Evolutionary conservation across 768 basidiomycete genomes (phyloP).

Genomic region (Suillus placidus): DNA sequence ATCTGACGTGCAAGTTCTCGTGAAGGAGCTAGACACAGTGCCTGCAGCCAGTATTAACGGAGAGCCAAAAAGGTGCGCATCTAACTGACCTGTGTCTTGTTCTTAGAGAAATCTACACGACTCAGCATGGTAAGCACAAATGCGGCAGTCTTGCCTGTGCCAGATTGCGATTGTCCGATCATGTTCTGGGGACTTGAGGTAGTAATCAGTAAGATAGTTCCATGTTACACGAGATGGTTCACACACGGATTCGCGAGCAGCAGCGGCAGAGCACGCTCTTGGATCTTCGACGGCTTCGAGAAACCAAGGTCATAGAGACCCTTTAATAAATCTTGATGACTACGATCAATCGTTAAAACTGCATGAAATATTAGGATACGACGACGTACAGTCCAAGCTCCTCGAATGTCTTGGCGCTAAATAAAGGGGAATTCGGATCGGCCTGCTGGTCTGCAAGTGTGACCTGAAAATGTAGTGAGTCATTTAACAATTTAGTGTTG

Average conservation of each 20-base stretch:
- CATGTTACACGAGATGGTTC: background rate
- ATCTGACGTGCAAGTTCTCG: conserved; percentile 97
- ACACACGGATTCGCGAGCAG: conserved; percentile 87
- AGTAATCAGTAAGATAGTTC: conserved; percentile 11
- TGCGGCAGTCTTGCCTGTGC: conserved; percentile 98
- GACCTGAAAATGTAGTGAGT: conserved; percentile 54
- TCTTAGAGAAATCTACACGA: conserved; percentile 80
- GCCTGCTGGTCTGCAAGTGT: conserved; percentile 96
- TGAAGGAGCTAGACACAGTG: conserved; percentile 95
- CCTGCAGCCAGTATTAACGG: conserved; percentile 49
- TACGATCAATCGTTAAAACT: conserved; percentile 31
- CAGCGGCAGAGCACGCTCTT: conserved; percentile 93
- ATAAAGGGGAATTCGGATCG: conserved; percentile 95
- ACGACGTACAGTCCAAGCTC: conserved; percentile 86
- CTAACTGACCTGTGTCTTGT: conserved; percentile 75
- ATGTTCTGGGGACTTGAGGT: conserved; percentile 89
- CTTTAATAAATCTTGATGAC: conserved; percentile 85
- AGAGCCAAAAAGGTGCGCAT: conserved; percentile 6
- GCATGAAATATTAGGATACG: background rate
- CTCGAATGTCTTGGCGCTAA: conserved; percentile 92
- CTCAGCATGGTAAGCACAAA: conserved; percentile 98
- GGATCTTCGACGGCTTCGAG: conserved; percentile 97
- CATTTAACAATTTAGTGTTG: background rate
- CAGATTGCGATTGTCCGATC: conserved; percentile 99
- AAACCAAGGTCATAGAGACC: conserved; percentile 96